Conservation (phyloP, 148 eudicot species). For the Selenicereus undatus region DNA sequence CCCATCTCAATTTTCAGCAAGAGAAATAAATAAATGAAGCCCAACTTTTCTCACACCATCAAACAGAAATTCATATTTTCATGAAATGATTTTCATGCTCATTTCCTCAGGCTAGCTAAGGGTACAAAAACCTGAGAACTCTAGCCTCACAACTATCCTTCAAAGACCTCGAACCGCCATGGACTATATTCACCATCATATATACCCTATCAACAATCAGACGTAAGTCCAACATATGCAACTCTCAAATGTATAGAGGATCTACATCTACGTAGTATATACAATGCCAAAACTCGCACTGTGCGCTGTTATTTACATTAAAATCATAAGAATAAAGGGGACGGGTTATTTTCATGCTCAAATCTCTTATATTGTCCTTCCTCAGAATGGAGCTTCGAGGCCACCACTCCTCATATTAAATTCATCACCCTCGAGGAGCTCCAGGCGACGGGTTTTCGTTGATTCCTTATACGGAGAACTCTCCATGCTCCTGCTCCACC, state of each 20-base stretch:
- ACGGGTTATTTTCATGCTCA: too few species aligned
- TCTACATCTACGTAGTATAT: constrained; percentile 24
- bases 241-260: neutral
- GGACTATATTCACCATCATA: constrained; percentile 7
- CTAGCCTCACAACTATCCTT: constrained; percentile 2
- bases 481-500: constrained; percentile 60
- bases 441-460: constrained; percentile 2
- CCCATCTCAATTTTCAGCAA: too few species aligned
- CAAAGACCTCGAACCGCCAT: neutral
- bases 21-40: neutral
- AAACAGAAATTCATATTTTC: neutral
- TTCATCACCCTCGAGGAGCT: constrained; percentile 31
- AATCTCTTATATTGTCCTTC: neutral
- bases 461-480: constrained; percentile 49
- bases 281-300: constrained; percentile 25
- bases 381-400: constrained; percentile 44
- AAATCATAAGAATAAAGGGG: constrained; percentile 18
- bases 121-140: constrained; percentile 25
- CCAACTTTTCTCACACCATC: neutral
- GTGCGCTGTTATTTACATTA: constrained; percentile 26
- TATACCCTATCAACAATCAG: constrained; percentile 17
- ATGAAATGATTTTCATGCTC: constrained; percentile 4
- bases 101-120: constrained; percentile 19
- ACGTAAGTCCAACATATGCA: constrained; percentile 9
- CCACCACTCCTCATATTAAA: constrained; percentile 63